A percentile compares a stretch with the other conserved stretches of the same genome.
phyloP scores from a whole-genome alignment of 352 stramenopile species.

The Phytophthora fragariae region DNA sequence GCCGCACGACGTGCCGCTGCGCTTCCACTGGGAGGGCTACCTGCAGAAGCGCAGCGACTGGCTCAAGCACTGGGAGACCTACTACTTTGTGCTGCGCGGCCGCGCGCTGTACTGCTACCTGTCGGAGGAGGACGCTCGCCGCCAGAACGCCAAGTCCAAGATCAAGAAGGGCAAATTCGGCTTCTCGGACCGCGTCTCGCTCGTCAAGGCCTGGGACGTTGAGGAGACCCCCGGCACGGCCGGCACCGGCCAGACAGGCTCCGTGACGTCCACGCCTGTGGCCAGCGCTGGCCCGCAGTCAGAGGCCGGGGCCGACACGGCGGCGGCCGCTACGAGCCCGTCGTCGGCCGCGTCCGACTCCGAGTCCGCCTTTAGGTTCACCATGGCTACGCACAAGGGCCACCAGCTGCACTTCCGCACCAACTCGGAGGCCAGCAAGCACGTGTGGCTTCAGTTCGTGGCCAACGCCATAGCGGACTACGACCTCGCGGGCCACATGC shows the following conservation, averaged over 20 bases:
- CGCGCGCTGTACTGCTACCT: slow-evolving; percentile 85
- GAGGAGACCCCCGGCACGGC: slow-evolving; percentile 44
- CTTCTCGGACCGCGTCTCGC: slow-evolving; percentile 81
- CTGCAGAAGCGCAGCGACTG: slow-evolving; percentile 90
- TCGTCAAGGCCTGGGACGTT: slow-evolving; percentile 79
- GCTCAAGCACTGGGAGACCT: slow-evolving; percentile 92
- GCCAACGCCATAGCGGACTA: slow-evolving; percentile 68
- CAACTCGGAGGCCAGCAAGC: slow-evolving; percentile 83
- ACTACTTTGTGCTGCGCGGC: slow-evolving; percentile 85
- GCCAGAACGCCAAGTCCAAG: slow-evolving; percentile 85
- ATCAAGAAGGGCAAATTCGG: slow-evolving; percentile 92
- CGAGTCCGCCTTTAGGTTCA: slow-evolving; percentile 79
- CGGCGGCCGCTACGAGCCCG: slow-evolving; percentile 1
- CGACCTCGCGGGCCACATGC: slow-evolving; percentile 45
- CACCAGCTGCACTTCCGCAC: slow-evolving; percentile 89
- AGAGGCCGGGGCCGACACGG: slow-evolving; percentile 6
- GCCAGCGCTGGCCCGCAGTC: slow-evolving; percentile 1
- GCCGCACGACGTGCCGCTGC: slow-evolving; percentile 53
- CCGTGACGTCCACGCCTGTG: slow-evolving; percentile 22
- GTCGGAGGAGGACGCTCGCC: slow-evolving; percentile 78
- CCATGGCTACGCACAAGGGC: slow-evolving; percentile 82
- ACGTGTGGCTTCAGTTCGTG: slow-evolving; percentile 84
- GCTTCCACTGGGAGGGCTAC: slow-evolving; percentile 87
- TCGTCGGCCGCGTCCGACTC: slow-evolving; percentile 10
- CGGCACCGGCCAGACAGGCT: neutral